phyloP scores from a whole-genome alignment of 306 rosid species.

The Notholithocarpus densiflorus region DNA sequence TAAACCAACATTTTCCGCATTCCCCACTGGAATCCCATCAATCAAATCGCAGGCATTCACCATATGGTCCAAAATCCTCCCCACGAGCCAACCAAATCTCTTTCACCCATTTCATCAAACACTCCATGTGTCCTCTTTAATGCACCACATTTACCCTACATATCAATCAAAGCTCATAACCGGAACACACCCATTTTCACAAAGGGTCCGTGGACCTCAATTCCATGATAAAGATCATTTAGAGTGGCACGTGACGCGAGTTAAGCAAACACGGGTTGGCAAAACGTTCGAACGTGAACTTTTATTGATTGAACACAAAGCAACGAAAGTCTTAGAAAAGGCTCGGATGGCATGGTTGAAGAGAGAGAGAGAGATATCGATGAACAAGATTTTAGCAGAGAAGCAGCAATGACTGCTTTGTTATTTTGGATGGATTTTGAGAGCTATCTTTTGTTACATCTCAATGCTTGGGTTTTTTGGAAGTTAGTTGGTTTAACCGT shows the following conservation, averaged over 20 bases:
- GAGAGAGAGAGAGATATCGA: not conserved
- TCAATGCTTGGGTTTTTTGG: not conserved
- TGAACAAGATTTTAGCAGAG: conserved; percentile 19
- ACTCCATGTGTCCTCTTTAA: not conserved
- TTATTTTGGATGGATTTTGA: conserved; percentile 14
- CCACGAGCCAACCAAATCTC: conserved; percentile 22
- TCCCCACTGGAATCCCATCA: not conserved
- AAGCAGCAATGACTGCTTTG: conserved; percentile 20
- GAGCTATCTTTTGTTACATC: not conserved
- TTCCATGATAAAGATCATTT: not conserved
- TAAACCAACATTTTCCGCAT: conserved; percentile 18
- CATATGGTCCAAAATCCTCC: no score
- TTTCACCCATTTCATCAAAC: conserved; percentile 20
- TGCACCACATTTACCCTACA: conserved; percentile 23
- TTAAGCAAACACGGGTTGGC: conserved; percentile 8
- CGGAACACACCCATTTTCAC: conserved; percentile 15
- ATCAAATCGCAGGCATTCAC: no score
- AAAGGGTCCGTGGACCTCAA: conserved; percentile 22
- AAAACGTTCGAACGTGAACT: conserved; percentile 12
- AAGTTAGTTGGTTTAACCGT: not conserved
- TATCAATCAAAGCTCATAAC: conserved; percentile 23
- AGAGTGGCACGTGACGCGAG: conserved; percentile 9
- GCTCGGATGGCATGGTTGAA: not conserved
- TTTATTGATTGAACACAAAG: not conserved
- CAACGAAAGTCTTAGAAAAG: not conserved